Base-by-base conservation (phyloP, 768 basidiomycete genomes). In the Daedaleopsis sinensis region DNA sequence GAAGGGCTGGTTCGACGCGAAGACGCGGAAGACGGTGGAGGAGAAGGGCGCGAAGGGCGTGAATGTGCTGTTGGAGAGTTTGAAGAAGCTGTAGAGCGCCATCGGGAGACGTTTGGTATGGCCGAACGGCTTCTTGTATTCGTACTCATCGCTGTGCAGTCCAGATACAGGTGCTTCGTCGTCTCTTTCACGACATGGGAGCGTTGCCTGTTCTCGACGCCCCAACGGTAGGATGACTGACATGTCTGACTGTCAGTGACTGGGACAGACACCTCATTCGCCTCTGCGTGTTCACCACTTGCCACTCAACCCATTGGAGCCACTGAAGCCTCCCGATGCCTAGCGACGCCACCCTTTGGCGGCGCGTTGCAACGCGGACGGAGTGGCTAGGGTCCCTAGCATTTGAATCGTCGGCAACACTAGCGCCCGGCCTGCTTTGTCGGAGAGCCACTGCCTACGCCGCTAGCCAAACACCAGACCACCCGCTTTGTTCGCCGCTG, bases 11-110 rank as follows among this genome's bases (percentile, higher is more conserved):
- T 91, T 94, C 70, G 74, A 71, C 13, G 66, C 73, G 19, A 76
- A 79, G 4, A 81, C 83, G 27, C 70, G 77, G 65, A 75, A 79
- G 64, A 72, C 72, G 55, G 73, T 94, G 19, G 79, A 82, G 71
- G 73, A 70, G 18, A 80, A 84, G 42, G 82, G 82, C 52, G 84
- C 79, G 23, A 93, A 90, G 76, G 94, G 94, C 12, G 86, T 82
- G 67, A 81, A 80, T 38, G 78, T 93, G n/a, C 73, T 96, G 36
- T 60, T 89, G 62, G 88, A 89, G 67, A 90, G 79, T 65, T 65
- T 84, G 60, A 65, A 70, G 59, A 73, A 70, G 46, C 65, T 83
- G 12, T 63, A 57, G 27, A 32, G 27, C 27, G 27, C 27, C 7
- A n/a, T 32, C 4, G 27, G 27, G 27, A 32, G 27, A 32, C 27